Percentiles rank a stretch among this genome's conserved stretches.
These are phyloP conservation scores for Rhodosporidiobolus sp. DNA, from an alignment of 768 basidiomycete genomes.

Conservation along the genomic window DNA sequence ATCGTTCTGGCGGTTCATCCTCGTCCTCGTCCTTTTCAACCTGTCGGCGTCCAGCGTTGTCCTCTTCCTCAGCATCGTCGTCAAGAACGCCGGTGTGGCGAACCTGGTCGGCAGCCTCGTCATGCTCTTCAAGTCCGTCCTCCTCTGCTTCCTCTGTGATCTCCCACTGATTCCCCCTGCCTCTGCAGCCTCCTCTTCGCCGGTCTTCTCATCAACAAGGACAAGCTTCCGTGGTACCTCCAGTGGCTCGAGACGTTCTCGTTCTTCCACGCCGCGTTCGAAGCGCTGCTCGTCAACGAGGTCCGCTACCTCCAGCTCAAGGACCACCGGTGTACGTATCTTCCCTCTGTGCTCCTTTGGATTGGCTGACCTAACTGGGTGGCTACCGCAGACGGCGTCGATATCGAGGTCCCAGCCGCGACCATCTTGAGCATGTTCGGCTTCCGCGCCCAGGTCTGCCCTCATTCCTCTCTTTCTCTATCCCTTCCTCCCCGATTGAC, in stretches of 20 bases:
- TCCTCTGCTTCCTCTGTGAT: neutral
- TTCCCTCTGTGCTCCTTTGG: neutral
- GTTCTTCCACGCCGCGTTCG: slow-evolving; percentile 98
- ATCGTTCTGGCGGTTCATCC: slow-evolving; percentile 97
- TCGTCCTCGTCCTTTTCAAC: slow-evolving; percentile 93
- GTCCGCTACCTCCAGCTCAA: slow-evolving; percentile 87
- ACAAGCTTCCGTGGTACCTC: slow-evolving; percentile 67
- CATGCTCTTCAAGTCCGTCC: slow-evolving; percentile 94
- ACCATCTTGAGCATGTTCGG: slow-evolving; percentile 93
- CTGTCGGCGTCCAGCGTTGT: slow-evolving; percentile 90
- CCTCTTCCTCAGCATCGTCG: slow-evolving; percentile 81
- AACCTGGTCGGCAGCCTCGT: slow-evolving; percentile 90
- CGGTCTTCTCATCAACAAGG: slow-evolving; percentile 89
- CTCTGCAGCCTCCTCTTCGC: slow-evolving; percentile 79
- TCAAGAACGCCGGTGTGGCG: slow-evolving; percentile 80
- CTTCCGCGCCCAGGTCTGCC: slow-evolving; percentile 73
- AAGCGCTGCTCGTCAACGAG: slow-evolving; percentile 96
- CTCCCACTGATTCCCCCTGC: slow-evolving; percentile 5
- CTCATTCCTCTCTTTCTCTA: neutral
- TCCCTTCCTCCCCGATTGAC: neutral
- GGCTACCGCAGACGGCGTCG: slow-evolving; percentile 73
- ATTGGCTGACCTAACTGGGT: neutral
- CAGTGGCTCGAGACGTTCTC: slow-evolving; percentile 86
- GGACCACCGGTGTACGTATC: slow-evolving; percentile 58
- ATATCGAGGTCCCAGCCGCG: slow-evolving; percentile 92